These are phyloP conservation scores for Akebia trifoliata DNA, from an alignment of 164 flowering plant genomes.

Conservation along the genomic window DNA sequence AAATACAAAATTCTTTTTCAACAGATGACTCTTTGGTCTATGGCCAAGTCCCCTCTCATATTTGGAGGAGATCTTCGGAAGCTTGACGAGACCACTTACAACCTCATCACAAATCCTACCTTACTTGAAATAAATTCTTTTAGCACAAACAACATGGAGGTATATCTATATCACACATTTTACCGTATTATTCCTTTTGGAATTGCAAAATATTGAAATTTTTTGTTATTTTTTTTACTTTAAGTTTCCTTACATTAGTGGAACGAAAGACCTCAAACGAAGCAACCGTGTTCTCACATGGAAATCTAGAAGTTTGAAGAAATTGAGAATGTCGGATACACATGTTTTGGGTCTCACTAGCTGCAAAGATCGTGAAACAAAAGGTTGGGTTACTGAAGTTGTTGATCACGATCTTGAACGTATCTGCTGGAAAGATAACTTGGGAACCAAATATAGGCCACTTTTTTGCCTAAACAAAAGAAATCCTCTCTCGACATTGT, in stretches of 20 bases:
- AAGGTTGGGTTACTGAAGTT: slow-evolving; percentile 47
- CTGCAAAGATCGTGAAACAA: slow-evolving; percentile 45
- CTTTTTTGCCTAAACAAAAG: slow-evolving; percentile 57
- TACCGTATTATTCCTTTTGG: background rate
- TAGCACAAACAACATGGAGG: slow-evolving; percentile 79
- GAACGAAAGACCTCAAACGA: slow-evolving; percentile 6
- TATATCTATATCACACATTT: slow-evolving; percentile 6
- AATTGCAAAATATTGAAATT: too few species aligned
- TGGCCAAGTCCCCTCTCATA: slow-evolving; percentile 91
- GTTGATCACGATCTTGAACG: slow-evolving; percentile 35
- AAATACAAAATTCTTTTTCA: slow-evolving; percentile 12
- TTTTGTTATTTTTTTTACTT: slow-evolving; percentile 11
- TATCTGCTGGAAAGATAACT: slow-evolving; percentile 60
- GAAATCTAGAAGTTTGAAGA: slow-evolving; percentile 15
- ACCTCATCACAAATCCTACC: slow-evolving; percentile 65
- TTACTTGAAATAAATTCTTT: slow-evolving; percentile 66
- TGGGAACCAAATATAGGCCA: slow-evolving; percentile 19
- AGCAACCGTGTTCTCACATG: background rate
- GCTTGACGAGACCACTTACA: slow-evolving; percentile 52
- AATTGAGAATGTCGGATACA: slow-evolving; percentile 7
- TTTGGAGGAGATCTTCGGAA: slow-evolving; percentile 88
- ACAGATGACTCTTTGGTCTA: slow-evolving; percentile 92
- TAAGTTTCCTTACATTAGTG: slow-evolving; percentile 48
- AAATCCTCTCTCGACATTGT: slow-evolving; percentile 33
- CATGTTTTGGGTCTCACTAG: slow-evolving; percentile 37